phyloP scores from a whole-genome alignment of 1,139 yeast genomes.

The Zygosaccharomyces sapae region DNA sequence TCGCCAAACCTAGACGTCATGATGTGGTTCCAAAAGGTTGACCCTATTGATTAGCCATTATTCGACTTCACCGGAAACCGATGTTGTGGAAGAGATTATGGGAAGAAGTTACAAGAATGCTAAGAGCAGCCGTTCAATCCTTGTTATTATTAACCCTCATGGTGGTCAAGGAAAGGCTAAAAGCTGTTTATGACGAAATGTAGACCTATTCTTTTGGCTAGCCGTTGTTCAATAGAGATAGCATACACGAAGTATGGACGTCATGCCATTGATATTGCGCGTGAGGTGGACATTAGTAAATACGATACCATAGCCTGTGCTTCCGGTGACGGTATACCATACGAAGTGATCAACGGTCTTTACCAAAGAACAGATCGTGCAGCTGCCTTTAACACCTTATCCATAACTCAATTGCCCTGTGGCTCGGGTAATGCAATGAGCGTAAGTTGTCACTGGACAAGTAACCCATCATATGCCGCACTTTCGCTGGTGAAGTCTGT shows the following conservation, averaged over 20 bases:
- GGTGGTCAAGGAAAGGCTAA: slow-evolving; percentile 85
- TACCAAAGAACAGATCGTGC: slow-evolving; percentile 58
- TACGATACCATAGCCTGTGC: slow-evolving; percentile 85
- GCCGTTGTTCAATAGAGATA: slow-evolving; percentile 55
- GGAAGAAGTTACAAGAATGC: slow-evolving; percentile 41
- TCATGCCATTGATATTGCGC: slow-evolving; percentile 75
- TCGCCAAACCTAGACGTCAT: slow-evolving; percentile 35
- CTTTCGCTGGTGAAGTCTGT: slow-evolving; percentile 67
- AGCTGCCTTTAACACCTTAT: slow-evolving; percentile 59
- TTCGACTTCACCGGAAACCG: slow-evolving; percentile 14
- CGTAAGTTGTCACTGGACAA: slow-evolving; percentile 72
- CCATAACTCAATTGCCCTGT: slow-evolving; percentile 84
- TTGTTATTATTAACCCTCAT: slow-evolving; percentile 77
- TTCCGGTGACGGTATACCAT: slow-evolving; percentile 96
- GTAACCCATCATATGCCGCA: slow-evolving; percentile 65
- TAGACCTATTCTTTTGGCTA: slow-evolving; percentile 68
- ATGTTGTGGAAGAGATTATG: slow-evolving; percentile 38
- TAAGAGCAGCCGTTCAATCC: slow-evolving; percentile 46
- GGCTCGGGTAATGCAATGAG: slow-evolving; percentile 95
- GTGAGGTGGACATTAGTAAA: slow-evolving; percentile 47
- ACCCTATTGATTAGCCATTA: slow-evolving; percentile 20
- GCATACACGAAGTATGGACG: slow-evolving; percentile 58
- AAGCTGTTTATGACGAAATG: slow-evolving; percentile 55
- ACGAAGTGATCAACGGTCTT: slow-evolving; percentile 87
- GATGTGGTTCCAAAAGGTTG: slow-evolving; percentile 34